Evolutionary conservation across 2,329 filamentous ascomycete species (phyloP).

Genomic region (Colletotrichum eremochloae): DNA sequence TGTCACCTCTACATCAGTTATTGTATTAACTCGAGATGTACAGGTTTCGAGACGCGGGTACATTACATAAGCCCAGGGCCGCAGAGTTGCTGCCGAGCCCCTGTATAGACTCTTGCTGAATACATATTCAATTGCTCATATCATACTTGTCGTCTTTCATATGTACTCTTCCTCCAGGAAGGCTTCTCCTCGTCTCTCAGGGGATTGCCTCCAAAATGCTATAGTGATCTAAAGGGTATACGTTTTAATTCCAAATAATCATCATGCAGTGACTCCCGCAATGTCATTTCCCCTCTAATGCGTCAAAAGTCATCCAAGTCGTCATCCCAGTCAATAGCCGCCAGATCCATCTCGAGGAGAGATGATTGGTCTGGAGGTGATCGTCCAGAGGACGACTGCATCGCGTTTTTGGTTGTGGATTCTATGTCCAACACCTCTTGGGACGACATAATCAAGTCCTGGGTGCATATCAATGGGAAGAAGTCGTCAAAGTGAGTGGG

Average conservation of each 20-base stretch:
- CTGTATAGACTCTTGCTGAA: conserved; percentile 9
- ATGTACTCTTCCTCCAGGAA: not conserved
- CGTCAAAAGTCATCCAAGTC: conserved; percentile 40
- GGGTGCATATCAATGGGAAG: conserved; percentile 57
- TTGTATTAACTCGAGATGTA: conserved; percentile 1
- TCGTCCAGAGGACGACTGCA: conserved; percentile 18
- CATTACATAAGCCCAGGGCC: conserved; percentile 4
- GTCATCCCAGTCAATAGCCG: conserved; percentile 39
- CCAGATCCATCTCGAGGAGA: conserved; percentile 29
- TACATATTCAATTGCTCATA: not conserved
- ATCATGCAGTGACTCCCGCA: not conserved
- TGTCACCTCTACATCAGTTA: not conserved
- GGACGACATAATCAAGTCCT: conserved; percentile 61
- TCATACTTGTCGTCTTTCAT: not conserved
- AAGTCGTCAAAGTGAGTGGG: conserved; percentile 6
- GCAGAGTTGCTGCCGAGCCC: not conserved
- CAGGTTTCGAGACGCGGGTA: conserved; percentile 10
- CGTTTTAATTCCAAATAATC: not conserved
- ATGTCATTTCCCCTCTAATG: not conserved
- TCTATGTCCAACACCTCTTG: conserved; percentile 62
- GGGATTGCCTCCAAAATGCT: not conserved
- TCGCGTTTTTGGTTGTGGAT: conserved; percentile 42
- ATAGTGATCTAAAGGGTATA: conserved; percentile 21
- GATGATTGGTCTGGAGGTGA: conserved; percentile 2
- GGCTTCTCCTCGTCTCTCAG: not conserved